Base-by-base conservation (phyloP, 1,284 basidiomycete species). In the Taiwanofungus camphoratus region DNA sequence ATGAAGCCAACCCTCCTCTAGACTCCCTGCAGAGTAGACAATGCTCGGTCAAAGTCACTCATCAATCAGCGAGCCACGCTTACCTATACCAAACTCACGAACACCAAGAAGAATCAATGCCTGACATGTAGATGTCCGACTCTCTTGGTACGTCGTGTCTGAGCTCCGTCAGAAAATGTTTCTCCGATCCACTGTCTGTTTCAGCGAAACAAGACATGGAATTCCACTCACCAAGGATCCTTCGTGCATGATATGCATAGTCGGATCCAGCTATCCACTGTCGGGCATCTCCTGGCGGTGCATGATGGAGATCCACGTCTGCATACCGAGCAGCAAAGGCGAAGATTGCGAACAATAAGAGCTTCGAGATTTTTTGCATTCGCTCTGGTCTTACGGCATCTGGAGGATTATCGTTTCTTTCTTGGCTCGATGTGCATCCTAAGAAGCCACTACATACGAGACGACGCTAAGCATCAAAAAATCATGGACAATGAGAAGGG, bases 1-100 rank as follows among this genome's bases (percentile, higher is more conserved):
- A 55, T 82, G 87, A 36, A 87, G 68, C 88, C 88, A 92, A 1
- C 83, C 85, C 55, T 85, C 82, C 49, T 87, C 84, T 78, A 88
- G 83, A 13, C 73, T 74, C 21, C 78, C 72, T 74, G 23, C 26
- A 1, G 9, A 29, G 26, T 36, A 19, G 18, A n/a, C 22, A 7
- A 12, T 9, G 22, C 16, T 6, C 15, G 6, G 16, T 36, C 36
- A 38, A 23, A 38, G 12, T 8, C 20, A 5, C 27, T n/a, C n/a
- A n/a, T n/a, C 21, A 21, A 36, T 24, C 13, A 15, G 21, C 27
- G 16, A 26, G 8, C 22, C 9, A 16, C 7, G 49, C 60, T 15
- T 53, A 71, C 82, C 87, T 26, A 87, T 79, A 5, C 89, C 90
- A 57, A 90, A 86, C 64, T 91, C 88, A 4, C 88, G 74, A 58